Evolutionary conservation across 192 early-diverging fungal genomes (phyloP).

Genomic region (Pilaira anomala): DNA sequence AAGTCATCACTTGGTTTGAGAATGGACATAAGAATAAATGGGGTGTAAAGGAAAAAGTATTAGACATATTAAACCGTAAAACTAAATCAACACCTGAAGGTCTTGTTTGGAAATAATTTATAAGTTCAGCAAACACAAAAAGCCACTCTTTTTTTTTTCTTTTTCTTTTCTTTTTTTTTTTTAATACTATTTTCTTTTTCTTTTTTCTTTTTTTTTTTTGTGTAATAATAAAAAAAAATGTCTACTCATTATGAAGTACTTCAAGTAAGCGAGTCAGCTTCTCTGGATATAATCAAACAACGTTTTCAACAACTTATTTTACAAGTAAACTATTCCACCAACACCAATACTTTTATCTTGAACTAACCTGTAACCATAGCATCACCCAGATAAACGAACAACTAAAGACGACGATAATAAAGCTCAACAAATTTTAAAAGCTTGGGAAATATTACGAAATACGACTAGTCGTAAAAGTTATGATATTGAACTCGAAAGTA

Average conservation of each 20-base stretch:
- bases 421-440: slow-evolving; percentile 44
- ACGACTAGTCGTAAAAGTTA: slow-evolving; percentile 45
- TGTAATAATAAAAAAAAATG: slow-evolving; percentile 5
- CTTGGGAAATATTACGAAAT: slow-evolving; percentile 55
- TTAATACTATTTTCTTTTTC: neutral
- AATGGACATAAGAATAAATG: slow-evolving; percentile 57
- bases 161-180: slow-evolving; percentile 9
- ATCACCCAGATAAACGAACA: slow-evolving; percentile 56
- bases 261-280: slow-evolving; percentile 42
- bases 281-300: slow-evolving; percentile 46
- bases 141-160: slow-evolving; percentile 3
- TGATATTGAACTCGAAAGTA: slow-evolving; percentile 50
- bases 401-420: slow-evolving; percentile 12
- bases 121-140: neutral
- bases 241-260: slow-evolving; percentile 53
- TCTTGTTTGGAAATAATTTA: slow-evolving; percentile 10
- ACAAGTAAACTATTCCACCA: slow-evolving; percentile 30
- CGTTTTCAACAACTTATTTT: slow-evolving; percentile 55
- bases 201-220: neutral
- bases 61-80: slow-evolving; percentile 57
- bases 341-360: neutral
- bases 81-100: slow-evolving; percentile 13
- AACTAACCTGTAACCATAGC: slow-evolving; percentile 22
- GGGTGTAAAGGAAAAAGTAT: slow-evolving; percentile 63
- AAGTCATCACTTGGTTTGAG: slow-evolving; percentile 60